Evolutionary conservation across 2,329 filamentous ascomycete species (phyloP).

Genomic region (Elsinoe perseae): DNA sequence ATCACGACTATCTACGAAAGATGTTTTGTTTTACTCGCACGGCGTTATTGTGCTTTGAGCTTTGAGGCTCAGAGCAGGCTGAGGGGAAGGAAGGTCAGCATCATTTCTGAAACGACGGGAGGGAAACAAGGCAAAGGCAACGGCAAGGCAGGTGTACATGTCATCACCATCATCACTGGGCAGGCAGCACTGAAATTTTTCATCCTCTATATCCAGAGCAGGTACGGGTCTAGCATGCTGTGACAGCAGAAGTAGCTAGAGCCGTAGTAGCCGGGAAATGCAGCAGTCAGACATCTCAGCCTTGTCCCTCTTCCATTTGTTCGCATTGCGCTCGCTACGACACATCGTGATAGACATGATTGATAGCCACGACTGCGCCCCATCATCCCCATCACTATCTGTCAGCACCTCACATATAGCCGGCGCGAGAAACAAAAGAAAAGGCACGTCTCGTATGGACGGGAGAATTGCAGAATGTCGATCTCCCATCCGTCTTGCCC

Average conservation of each 20-base stretch:
- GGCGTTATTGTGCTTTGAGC: background rate
- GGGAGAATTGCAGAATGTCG: slow-evolving; percentile 9
- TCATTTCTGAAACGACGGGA: background rate
- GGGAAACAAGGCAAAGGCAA: background rate
- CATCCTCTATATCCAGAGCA: background rate
- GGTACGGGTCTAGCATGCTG: background rate
- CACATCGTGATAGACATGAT: too few relatives aligned
- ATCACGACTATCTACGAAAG: slow-evolving; percentile 3
- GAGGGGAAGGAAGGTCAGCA: background rate
- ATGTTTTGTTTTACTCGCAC: slow-evolving; percentile 4
- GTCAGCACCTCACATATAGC: too few relatives aligned
- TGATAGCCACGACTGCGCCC: too few relatives aligned
- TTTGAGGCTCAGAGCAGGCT: background rate
- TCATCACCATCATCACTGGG: slow-evolving; percentile 10
- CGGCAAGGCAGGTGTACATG: background rate
- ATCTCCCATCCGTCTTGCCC: too few relatives aligned
- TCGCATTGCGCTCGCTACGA: too few relatives aligned
- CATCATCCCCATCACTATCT: too few relatives aligned
- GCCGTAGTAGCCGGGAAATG: too few relatives aligned
- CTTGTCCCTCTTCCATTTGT: too few relatives aligned
- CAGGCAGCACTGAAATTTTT: slow-evolving; percentile 11
- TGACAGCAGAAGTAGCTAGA: background rate
- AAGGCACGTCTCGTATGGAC: slow-evolving; percentile 3
- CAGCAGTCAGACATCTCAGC: too few relatives aligned
- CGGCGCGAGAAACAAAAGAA: background rate